phyloP scores from a whole-genome alignment of 805 yeast species.

The Candida fluviatilis region DNA sequence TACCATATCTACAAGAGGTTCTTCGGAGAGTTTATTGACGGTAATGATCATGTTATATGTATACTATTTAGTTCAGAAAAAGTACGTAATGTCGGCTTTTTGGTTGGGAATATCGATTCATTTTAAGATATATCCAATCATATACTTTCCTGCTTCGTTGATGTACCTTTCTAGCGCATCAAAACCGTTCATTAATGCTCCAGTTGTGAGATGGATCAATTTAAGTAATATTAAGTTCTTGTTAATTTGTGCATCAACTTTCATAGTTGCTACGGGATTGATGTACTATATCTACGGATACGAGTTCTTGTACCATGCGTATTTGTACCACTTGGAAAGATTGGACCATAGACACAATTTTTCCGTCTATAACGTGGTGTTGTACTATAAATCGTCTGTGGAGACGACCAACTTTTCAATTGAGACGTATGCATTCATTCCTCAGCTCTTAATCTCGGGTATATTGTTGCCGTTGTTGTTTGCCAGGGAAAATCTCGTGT shows the following conservation, averaged over 20 bases:
- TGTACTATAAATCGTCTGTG: constrained; percentile 56
- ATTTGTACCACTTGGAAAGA: constrained; percentile 76
- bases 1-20: constrained; percentile 89
- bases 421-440: constrained; percentile 70
- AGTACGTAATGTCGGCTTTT: constrained; percentile 31
- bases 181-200: constrained; percentile 18
- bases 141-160: constrained; percentile 73
- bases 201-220: constrained; percentile 39
- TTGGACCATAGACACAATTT: constrained; percentile 95
- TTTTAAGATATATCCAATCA: constrained; percentile 87
- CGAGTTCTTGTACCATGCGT: constrained; percentile 74
- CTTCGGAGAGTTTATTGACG: constrained; percentile 85
- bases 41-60: constrained; percentile 64
- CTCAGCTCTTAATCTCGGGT: constrained; percentile 65
- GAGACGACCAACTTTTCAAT: constrained; percentile 13
- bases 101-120: constrained; percentile 79
- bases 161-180: constrained; percentile 33
- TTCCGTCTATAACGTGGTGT: constrained; percentile 73
- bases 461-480: constrained; percentile 52
- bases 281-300: constrained; percentile 73
- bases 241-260: constrained; percentile 37
- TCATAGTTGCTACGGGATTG: constrained; percentile 42
- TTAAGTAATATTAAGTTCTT: constrained; percentile 21
- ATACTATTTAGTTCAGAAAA: constrained; percentile 37
- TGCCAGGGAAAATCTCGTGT: constrained; percentile 26